A percentile compares a stretch with the other conserved stretches of the same genome.
Evolutionary conservation across 805 yeast species (phyloP).

Genomic region (Kuraishia molischiana): DNA sequence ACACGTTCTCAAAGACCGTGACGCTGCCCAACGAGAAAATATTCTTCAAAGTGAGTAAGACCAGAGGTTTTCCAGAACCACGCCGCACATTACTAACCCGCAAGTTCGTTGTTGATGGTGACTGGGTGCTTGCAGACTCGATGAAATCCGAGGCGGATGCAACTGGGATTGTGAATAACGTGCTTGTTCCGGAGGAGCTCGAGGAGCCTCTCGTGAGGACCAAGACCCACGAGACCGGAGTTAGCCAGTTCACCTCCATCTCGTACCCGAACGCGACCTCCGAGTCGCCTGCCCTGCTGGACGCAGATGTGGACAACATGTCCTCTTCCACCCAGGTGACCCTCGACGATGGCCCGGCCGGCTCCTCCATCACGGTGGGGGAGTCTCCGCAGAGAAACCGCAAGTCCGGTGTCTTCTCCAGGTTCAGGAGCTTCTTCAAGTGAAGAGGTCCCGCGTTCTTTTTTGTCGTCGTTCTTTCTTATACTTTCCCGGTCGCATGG

Average conservation of each 20-base stretch:
- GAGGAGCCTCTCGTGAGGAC: slow-evolving; percentile 1
- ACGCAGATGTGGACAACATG: slow-evolving; percentile 11
- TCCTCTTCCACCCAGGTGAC: slow-evolving; percentile 17
- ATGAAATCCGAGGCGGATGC: slow-evolving; percentile 29
- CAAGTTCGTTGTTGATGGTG: slow-evolving; percentile 46
- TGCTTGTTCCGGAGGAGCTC: slow-evolving; percentile 24
- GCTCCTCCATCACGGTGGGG: slow-evolving; percentile 2
- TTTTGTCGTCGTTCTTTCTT: too few species aligned
- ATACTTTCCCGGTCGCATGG: too few species aligned
- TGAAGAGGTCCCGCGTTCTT: too few species aligned
- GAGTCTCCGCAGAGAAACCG: not conserved
- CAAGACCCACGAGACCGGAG: slow-evolving; percentile 11
- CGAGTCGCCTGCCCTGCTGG: slow-evolving; percentile 2
- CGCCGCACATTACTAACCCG: not conserved
- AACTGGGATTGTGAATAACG: slow-evolving; percentile 43
- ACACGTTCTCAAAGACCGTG: slow-evolving; percentile 33
- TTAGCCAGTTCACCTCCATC: slow-evolving; percentile 21
- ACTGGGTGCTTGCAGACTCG: slow-evolving; percentile 33
- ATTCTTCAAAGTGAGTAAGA: slow-evolving; percentile 28
- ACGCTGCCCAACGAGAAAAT: slow-evolving; percentile 28
- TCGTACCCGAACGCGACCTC: slow-evolving; percentile 15
- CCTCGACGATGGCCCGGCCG: slow-evolving; percentile 6
- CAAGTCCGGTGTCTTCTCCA: slow-evolving; percentile 8
- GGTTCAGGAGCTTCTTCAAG: slow-evolving; percentile 15
- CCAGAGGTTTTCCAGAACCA: not conserved